Evolutionary conservation across 352 stramenopile genomes (phyloP), one percentile per base, ranked within the genome.

Genomic region (Phytophthora pseudosyringae): DNA sequence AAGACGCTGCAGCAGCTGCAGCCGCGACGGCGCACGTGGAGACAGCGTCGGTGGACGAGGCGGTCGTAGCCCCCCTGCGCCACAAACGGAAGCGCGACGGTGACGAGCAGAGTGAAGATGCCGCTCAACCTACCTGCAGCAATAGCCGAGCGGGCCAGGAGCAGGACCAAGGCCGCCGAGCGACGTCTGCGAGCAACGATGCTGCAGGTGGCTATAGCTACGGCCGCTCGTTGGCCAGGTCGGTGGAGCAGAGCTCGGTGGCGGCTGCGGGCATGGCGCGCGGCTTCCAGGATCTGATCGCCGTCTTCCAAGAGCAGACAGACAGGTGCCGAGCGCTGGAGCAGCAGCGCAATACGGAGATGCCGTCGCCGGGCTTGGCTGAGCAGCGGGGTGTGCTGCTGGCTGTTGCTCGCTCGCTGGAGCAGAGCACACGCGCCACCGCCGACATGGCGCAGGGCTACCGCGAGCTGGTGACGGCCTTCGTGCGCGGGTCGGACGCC

Each of bases 241-340:
- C 80, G 4, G 75, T 89, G 25, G 75, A 87, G 65, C 75, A 87
- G 40, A 81, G 80, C 21, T 77, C 77, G 3, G 62, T 67, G 38
- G 75, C 80, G 18, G 78, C 77, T 18, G 80, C 78, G 1, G 68
- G 64, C 25, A 80, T 80, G 75, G 69, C 71, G 39, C 64, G 65
- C 26, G 75, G 71, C 39, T 80, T 83, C 47, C 71, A 83, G 55
- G 75, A 83, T 38, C 65, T 83, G 25, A 67, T 73, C 13, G 13
- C 31, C 7, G 64, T 79, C 35, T 79, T 81, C 48, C 69, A 81
- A 46, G 41, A 74, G 35, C 59, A 83, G 40, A 45, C 72, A 13
- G 41, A 52, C 13, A 65, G 65, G 26, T 76, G 64, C 29, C 49
- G 51, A 49, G 33, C 40, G 13, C 18, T 76, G 11, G 65, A 76